A percentile compares a stretch with the other conserved stretches of the same genome.
Conservation (phyloP, 2,329 filamentous ascomycete genomes). For the Epichloe baconii region DNA sequence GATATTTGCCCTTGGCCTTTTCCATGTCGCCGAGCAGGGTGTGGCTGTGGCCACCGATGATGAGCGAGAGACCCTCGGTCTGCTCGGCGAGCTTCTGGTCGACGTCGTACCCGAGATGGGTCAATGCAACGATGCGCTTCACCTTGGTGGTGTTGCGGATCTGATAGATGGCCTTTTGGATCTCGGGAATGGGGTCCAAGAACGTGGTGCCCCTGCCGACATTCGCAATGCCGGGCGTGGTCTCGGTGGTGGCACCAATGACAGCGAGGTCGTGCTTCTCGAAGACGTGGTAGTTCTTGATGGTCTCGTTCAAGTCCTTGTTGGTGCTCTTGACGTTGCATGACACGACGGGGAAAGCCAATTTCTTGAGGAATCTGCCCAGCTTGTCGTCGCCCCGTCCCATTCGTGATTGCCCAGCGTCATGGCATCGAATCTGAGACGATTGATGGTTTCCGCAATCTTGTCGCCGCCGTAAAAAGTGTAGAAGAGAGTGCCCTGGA, state of each 20-base stretch:
- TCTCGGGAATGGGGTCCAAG: constrained; percentile 40
- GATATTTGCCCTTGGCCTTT: constrained; percentile 46
- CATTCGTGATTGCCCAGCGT: constrained; percentile 57
- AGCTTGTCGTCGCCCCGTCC: constrained; percentile 51
- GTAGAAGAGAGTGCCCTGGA: constrained; percentile 57
- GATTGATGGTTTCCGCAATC: constrained; percentile 53
- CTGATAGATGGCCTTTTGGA: constrained; percentile 48
- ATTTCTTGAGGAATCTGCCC: constrained; percentile 46
- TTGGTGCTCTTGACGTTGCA: constrained; percentile 51
- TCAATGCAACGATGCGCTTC: constrained; percentile 51
- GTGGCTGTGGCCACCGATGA: constrained; percentile 50
- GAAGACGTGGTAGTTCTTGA: constrained; percentile 54
- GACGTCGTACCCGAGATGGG: constrained; percentile 53
- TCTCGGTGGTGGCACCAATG: constrained; percentile 40
- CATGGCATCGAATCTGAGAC: constrained; percentile 55
- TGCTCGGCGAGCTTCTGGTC: constrained; percentile 47
- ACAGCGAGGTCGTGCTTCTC: constrained; percentile 46
- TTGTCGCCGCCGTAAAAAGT: constrained; percentile 54
- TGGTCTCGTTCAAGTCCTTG: constrained; percentile 44
- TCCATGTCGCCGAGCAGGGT: constrained; percentile 47
- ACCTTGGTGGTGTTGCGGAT: constrained; percentile 49
- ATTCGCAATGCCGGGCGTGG: constrained; percentile 37
- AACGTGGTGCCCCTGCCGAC: constrained; percentile 46
- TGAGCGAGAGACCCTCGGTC: constrained; percentile 52
- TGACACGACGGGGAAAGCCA: constrained; percentile 51